Evolutionary conservation across 352 stramenopile genomes (phyloP).

Genomic region (Aphanomyces astaci): DNA sequence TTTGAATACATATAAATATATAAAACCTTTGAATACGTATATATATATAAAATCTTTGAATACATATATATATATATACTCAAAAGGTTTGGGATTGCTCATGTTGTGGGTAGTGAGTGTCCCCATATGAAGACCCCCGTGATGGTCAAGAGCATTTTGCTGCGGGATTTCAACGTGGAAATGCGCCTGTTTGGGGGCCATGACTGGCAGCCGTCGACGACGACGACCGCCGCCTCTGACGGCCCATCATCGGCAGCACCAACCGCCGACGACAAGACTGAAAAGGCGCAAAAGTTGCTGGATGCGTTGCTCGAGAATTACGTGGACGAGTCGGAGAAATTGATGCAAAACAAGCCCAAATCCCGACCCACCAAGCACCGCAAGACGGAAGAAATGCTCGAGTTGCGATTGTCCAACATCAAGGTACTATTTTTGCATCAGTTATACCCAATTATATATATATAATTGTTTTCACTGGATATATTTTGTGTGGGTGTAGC

Average conservation of each 20-base stretch:
- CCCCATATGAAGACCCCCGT: conserved; percentile 32
- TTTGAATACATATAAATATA: no score
- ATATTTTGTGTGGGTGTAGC: conserved; percentile 26
- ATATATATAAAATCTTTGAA: no score
- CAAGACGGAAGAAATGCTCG: conserved; percentile 86
- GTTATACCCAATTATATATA: no score
- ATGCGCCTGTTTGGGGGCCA: conserved; percentile 83
- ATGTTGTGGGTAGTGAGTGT: conserved; percentile 7
- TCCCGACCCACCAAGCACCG: conserved; percentile 24
- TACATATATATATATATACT: no score
- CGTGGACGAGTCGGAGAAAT: conserved; percentile 29
- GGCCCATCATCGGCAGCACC: no score
- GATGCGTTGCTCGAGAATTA: conserved; percentile 79
- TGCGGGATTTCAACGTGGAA: conserved; percentile 83
- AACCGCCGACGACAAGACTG: neutral
- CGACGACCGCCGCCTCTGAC: no score
- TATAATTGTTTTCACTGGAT: neutral
- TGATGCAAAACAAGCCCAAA: conserved; percentile 6
- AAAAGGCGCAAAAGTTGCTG: conserved; percentile 64
- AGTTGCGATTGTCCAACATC: conserved; percentile 69
- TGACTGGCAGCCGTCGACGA: conserved; percentile 39
- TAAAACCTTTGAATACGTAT: no score
- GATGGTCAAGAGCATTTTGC: conserved; percentile 69
- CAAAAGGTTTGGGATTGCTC: conserved; percentile 25
- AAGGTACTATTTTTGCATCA: conserved; percentile 19